These are phyloP conservation scores for Penicillium psychrofluorescens DNA, from an alignment of 495 filamentous ascomycete species.

Conservation along the genomic window DNA sequence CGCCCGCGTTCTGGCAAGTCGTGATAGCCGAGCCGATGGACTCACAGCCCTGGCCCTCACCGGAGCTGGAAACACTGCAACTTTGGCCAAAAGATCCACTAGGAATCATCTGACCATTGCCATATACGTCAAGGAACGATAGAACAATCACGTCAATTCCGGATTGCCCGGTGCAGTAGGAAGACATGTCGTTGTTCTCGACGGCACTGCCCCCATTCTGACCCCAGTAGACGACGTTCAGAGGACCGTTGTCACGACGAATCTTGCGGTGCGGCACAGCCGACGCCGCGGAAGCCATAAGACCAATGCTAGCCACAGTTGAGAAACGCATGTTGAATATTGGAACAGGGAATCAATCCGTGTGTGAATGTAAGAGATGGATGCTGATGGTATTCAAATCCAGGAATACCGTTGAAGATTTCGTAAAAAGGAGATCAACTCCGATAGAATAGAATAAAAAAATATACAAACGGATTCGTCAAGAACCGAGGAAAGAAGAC, in stretches of 20 bases:
- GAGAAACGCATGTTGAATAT: constrained; percentile 17
- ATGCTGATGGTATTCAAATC: too few species aligned
- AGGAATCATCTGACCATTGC: constrained; percentile 17
- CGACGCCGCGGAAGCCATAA: constrained; percentile 17
- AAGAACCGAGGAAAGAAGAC: too few species aligned
- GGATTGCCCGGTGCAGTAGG: constrained; percentile 27
- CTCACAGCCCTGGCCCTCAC: constrained; percentile 31
- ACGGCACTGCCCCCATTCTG: constrained; percentile 32
- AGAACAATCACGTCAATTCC: constrained; percentile 46
- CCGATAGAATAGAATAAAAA: too few species aligned
- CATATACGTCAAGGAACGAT: constrained; percentile 42
- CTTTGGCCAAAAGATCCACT: constrained; percentile 18
- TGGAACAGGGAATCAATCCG: too few species aligned
- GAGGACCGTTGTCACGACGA: constrained; percentile 13
- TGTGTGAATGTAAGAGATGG: too few species aligned
- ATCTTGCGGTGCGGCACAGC: constrained; percentile 20
- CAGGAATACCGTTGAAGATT: too few species aligned
- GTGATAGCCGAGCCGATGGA: constrained; percentile 36
- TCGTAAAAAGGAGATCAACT: too few species aligned
- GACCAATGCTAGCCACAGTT: constrained; percentile 17
- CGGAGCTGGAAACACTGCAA: constrained; percentile 12
- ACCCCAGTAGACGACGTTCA: constrained; percentile 40
- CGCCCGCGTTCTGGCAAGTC: constrained; percentile 41
- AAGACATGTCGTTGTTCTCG: constrained; percentile 35
- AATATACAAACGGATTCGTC: too few species aligned